phyloP scores from a whole-genome alignment of 371 early-diverging fungal species.

The Rhizopus microsporus region DNA sequence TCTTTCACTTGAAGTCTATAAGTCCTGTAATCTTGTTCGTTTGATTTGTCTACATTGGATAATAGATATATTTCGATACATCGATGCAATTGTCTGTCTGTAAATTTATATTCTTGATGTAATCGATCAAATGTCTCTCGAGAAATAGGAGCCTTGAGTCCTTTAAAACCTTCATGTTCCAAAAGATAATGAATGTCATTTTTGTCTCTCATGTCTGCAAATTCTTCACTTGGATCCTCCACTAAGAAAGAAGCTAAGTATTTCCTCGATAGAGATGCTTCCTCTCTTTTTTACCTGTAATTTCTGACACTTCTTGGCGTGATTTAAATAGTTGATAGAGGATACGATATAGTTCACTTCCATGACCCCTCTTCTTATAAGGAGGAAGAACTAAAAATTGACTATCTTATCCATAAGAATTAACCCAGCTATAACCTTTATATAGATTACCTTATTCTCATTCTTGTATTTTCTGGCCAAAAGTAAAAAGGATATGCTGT shows the following conservation, averaged over 20 bases:
- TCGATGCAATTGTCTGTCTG: conserved; percentile 76
- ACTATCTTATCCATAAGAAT: conserved; percentile 39
- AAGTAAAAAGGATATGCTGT: conserved; percentile 82
- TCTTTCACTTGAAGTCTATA: conserved; percentile 84
- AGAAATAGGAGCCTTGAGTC: conserved; percentile 60
- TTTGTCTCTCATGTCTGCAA: conserved; percentile 83
- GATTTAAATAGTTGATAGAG: conserved; percentile 61
- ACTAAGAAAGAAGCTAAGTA: conserved; percentile 46
- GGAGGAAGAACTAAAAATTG: conserved; percentile 92
- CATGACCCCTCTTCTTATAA: conserved; percentile 84
- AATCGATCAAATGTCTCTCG: conserved; percentile 44
- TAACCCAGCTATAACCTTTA: not conserved
- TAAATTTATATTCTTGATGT: conserved; percentile 57
- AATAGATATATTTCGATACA: conserved; percentile 80
- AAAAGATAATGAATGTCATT: conserved; percentile 74
- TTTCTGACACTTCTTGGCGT: conserved; percentile 61
- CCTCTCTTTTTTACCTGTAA: conserved; percentile 47
- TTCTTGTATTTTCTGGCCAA: conserved; percentile 77
- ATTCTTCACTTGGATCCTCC: conserved; percentile 91
- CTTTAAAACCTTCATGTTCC: conserved; percentile 59
- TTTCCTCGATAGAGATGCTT: not conserved
- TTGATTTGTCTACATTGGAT: conserved; percentile 52
- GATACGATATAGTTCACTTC: conserved; percentile 70
- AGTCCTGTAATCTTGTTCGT: conserved; percentile 49
- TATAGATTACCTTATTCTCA: conserved; percentile 74